These are phyloP conservation scores for Vanrija pseudolonga DNA, from an alignment of 1,284 basidiomycete genomes.

Conservation along the genomic window DNA sequence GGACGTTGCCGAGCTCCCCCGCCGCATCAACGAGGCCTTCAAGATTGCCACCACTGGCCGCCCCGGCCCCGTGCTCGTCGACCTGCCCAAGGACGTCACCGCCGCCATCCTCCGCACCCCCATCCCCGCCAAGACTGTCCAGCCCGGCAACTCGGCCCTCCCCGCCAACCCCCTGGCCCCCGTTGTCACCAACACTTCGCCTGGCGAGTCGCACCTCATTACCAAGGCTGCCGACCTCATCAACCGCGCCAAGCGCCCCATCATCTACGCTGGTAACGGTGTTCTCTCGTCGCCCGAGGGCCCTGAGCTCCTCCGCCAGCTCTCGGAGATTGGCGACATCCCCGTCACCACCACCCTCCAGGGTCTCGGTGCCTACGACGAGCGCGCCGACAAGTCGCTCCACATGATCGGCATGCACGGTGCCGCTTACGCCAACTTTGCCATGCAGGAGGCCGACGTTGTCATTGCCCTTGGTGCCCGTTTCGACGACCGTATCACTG, in stretches of 20 bases:
- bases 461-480: conserved; percentile 90
- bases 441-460: conserved; percentile 95
- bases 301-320: conserved; percentile 74
- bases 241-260: conserved; percentile 82
- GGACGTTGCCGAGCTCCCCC: conserved; percentile 88
- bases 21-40: conserved; percentile 98
- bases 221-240: conserved; percentile 83
- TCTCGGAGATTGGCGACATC: conserved; percentile 83
- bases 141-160: conserved; percentile 73
- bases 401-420: conserved; percentile 99
- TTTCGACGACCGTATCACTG: conserved; percentile 98
- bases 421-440: conserved; percentile 92
- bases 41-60: conserved; percentile 97
- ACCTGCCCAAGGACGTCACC: conserved; percentile 96
- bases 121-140: conserved; percentile 81
- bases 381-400: conserved; percentile 77
- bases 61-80: conserved; percentile 94
- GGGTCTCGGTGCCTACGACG: conserved; percentile 93
- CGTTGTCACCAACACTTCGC: conserved; percentile 59
- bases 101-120: conserved; percentile 83
- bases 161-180: conserved; percentile 60
- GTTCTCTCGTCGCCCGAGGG: conserved; percentile 79
- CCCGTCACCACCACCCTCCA: conserved; percentile 96
- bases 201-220: conserved; percentile 67
- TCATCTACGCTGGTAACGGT: conserved; percentile 93